These are phyloP conservation scores for Sclerotinia sclerotiorum DNA, from an alignment of 2,329 filamentous ascomycete genomes.

Conservation along the genomic window DNA sequence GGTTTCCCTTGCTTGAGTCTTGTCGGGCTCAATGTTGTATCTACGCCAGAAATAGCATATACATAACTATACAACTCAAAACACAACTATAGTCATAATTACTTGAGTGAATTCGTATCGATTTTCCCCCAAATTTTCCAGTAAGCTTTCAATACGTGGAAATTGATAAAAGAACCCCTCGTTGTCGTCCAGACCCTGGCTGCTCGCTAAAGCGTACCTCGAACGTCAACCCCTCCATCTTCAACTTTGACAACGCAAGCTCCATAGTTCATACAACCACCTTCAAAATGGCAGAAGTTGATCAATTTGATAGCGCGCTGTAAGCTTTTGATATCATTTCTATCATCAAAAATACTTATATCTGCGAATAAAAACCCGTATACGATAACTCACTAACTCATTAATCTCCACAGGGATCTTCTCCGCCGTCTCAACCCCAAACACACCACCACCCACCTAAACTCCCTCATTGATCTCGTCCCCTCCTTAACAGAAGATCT, in stretches of 20 bases:
- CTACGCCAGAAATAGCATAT: conserved; percentile 7
- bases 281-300: conserved; percentile 39
- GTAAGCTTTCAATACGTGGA: not conserved
- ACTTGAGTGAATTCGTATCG: not conserved
- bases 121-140: no score
- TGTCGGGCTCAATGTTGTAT: conserved; percentile 13
- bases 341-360: not conserved
- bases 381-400: conserved; percentile 15
- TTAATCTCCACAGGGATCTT: conserved; percentile 71
- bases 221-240: conserved; percentile 23
- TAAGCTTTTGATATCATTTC: conserved; percentile 28
- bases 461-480: conserved; percentile 81
- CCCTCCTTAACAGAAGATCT: conserved; percentile 96
- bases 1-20: conserved; percentile 2
- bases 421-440: conserved; percentile 96
- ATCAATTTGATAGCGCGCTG: conserved; percentile 43
- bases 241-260: conserved; percentile 21
- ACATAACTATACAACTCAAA: conserved; percentile 10
- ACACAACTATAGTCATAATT: not conserved
- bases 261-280: conserved; percentile 25
- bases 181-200: conserved; percentile 17
- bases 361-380: not conserved
- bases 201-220: conserved; percentile 22
- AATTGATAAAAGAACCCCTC: not conserved
- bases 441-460: conserved; percentile 83